A percentile compares a stretch with the other conserved stretches of the same genome.
These are phyloP conservation scores for Pascua sp. DNA, from an alignment of 1,284 basidiomycete species.

Conservation along the genomic window DNA sequence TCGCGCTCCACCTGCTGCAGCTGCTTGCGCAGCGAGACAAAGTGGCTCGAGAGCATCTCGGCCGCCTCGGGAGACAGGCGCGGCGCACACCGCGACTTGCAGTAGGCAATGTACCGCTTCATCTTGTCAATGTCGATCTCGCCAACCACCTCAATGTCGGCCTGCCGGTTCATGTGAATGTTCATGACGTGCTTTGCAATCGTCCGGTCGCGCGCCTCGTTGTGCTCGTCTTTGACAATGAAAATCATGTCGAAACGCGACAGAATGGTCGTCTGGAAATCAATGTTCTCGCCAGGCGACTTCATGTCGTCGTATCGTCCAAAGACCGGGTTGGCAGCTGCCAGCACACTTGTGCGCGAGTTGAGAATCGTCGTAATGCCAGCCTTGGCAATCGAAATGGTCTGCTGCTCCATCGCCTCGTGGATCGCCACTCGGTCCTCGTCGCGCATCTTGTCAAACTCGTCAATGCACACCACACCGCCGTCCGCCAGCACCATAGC, in stretches of 20 bases:
- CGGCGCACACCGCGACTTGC: conserved; percentile 97
- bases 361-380: conserved; percentile 98
- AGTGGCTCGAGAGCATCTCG: conserved; percentile 96
- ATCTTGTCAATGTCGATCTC: conserved; percentile 97
- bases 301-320: conserved; percentile 97
- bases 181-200: conserved; percentile 99
- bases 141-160: conserved; percentile 67
- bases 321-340: conserved; percentile 98
- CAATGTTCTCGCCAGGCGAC: conserved; percentile 72
- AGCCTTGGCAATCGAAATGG: conserved; percentile 98
- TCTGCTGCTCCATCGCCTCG: conserved; percentile 99
- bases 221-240: conserved; percentile 97
- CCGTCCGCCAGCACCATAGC: conserved; percentile 99
- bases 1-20: conserved; percentile 95
- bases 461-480: conserved; percentile 98
- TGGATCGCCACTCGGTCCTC: conserved; percentile 99
- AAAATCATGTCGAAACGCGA: conserved; percentile 99
- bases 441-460: conserved; percentile 99
- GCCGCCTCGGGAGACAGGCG: conserved; percentile 87
- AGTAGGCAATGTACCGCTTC: conserved; percentile 95
- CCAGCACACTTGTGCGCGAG: conserved; percentile 91
- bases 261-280: conserved; percentile 86
- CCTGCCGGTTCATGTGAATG: conserved; percentile 91
- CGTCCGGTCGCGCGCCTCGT: conserved; percentile 88
- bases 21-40: conserved; percentile 89